Base-by-base conservation (phyloP, 768 basidiomycete genomes). In the Pholiota molesta region DNA sequence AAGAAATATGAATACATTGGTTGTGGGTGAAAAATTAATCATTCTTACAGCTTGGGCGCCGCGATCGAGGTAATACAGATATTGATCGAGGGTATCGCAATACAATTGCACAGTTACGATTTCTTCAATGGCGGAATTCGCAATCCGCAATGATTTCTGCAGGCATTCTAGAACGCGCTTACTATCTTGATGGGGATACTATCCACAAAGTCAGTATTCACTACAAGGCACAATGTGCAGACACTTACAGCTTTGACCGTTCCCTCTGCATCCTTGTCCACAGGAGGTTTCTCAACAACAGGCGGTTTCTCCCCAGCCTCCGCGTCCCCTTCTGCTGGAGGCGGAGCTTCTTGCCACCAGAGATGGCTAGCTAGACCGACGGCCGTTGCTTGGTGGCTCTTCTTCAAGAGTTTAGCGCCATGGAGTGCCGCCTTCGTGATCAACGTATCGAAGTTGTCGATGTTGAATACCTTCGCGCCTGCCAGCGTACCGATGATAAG, bases 341-440 rank as follows among this genome's bases (percentile, higher is more conserved):
- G 65, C 1, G 81, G 74, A 26, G 86, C 80, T 64, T 91, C 91
- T 73, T 99, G 97, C 96, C 96, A 99, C 97, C 97, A 99, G 67
- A 99, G 77, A 77, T 99, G 97, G 73, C 95, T 97, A 8, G 97
- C 97, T 31, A 95, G 81, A 53, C 92, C 88, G 21, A 99, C 97
- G 5, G 97, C 97, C 9, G 89, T 93, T 13, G 96, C 91, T 75
- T 99, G 97, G 74, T 98, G 97, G 13, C 94, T 94, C 83, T 99
- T 99, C 84, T 99, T 99, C 75, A 99, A 75, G 65, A 99, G 76
- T 77, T 97, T 97, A 31, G 95, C 92, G 5, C 94, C 95, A 73
- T 99, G 97, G 65, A 99, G 77, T 6, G 97, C 97, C n/a, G 97
- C 97, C 77, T 99, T 99, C 28, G 97, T 99, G 69, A 98, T 95